Conservation (phyloP, 2,329 filamentous ascomycete species). For the Xylariaceae sp. region DNA sequence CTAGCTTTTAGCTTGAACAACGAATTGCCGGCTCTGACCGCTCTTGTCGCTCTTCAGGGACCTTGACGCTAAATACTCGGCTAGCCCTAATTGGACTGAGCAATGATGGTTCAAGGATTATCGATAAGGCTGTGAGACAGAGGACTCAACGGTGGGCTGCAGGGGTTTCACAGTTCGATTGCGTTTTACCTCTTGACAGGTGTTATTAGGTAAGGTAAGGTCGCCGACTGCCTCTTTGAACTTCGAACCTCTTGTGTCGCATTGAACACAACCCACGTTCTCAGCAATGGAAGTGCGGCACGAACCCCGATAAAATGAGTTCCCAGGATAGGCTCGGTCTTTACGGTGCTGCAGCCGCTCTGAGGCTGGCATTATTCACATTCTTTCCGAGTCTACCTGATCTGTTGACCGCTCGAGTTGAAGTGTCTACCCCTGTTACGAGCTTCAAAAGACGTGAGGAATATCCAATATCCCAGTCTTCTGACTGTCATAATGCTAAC, state of each 20-base stretch:
- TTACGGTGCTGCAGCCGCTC: conserved; percentile 69
- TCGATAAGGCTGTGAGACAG: too few species aligned
- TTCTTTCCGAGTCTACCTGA: conserved; percentile 80
- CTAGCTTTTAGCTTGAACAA: too few species aligned
- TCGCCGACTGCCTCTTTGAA: too few species aligned
- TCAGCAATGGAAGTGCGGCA: conserved; percentile 30
- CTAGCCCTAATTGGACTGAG: too few species aligned
- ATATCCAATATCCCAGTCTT: neutral
- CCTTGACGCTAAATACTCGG: too few species aligned
- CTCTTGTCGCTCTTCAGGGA: too few species aligned
- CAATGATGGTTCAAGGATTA: too few species aligned
- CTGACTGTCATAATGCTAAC: neutral
- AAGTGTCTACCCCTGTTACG: conserved; percentile 93
- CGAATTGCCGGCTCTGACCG: conserved; percentile 21
- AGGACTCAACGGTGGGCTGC: too few species aligned
- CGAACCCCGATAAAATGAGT: conserved; percentile 35
- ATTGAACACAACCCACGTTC: too few species aligned
- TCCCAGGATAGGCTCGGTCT: conserved; percentile 52
- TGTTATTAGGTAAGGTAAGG: neutral
- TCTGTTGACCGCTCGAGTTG: conserved; percentile 83
- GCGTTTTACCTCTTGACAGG: too few species aligned
- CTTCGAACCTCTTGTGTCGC: too few species aligned
- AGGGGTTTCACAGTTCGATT: too few species aligned
- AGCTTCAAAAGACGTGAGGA: conserved; percentile 91
- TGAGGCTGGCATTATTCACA: conserved; percentile 76